Base-by-base conservation (phyloP, 1,284 basidiomycete genomes). In the Tranzscheliella williamsii region DNA sequence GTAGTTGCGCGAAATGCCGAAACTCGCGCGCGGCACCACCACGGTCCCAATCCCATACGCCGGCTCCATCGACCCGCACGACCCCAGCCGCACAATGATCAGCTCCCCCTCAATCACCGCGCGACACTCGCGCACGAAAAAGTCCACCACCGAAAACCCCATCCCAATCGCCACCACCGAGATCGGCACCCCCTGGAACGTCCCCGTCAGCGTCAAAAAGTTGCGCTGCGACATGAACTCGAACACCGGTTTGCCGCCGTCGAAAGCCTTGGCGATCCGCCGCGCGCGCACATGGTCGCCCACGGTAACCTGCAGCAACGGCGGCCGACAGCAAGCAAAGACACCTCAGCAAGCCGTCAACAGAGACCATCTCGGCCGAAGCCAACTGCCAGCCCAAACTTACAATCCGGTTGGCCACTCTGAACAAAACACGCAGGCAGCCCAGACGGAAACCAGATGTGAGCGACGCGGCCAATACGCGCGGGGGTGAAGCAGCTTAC, bases 151-250 rank as follows among this genome's bases (percentile, higher is more conserved):
- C 13, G 45, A 45, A 24, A 72, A 65, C 17, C 89, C 89, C 89
- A 91, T 91, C 8, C 89, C 89, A 48, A 90, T 90, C 52, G 86
- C 87, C 35, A 89, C 81, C 43, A 91, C 83, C 12, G 85, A 87
- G 24, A 91, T 76, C 5, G 88, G 87, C 4, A 83, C 78, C 35
- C 83, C 84, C 35, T 83, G 82, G 80, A 86, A 90, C 29, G 85
- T 82, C 11, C 89, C 89, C 4, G 89, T 90, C 57, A 89, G 84
- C 4, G 87, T 90, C 49, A 87, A 79, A 78, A 90, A 91, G 7
- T 88, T 88, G 40, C 89, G 82, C 64, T 89, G 87, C 16, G 87
- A 88, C 33, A 81, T 80, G 38, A 88, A 78, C 54, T 82, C 81
- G 75, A 90, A 89, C 16, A 70, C 22, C 11, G 75, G 69, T 23